These are phyloP conservation scores for Ambrosia hybrid DNA, from an alignment of 140 eudicot species.

Conservation along the genomic window DNA sequence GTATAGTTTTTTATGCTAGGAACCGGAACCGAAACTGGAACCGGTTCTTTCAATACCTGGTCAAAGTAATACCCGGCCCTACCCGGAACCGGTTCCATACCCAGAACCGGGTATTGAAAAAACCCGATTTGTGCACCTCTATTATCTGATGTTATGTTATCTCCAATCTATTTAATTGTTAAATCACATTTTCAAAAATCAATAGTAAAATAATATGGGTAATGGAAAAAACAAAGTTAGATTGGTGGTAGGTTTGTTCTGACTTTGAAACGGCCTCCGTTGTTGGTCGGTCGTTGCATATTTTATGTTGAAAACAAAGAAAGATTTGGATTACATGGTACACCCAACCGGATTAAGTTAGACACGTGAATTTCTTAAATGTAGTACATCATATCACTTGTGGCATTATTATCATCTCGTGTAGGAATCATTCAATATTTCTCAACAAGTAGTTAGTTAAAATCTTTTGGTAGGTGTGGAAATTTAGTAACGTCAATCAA, in stretches of 20 bases:
- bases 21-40: too few species aligned
- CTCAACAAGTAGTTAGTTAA: background rate
- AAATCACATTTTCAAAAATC: too few species aligned
- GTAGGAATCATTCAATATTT: background rate
- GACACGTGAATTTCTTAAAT: background rate
- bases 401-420: conserved; percentile 1
- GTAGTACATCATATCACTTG: background rate
- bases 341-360: conserved; percentile 6
- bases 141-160: too few species aligned
- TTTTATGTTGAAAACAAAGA: background rate
- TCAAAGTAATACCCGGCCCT: too few species aligned
- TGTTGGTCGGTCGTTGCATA: conserved; percentile 28
- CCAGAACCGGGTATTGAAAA: too few species aligned
- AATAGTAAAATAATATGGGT: background rate
- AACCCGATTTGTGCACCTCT: too few species aligned
- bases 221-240: background rate
- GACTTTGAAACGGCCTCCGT: conserved; percentile 7
- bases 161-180: too few species aligned
- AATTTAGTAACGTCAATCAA: too few species aligned
- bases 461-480: too few species aligned
- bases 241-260: background rate
- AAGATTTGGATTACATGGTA: conserved; percentile 10
- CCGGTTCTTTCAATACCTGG: too few species aligned
- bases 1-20: too few species aligned
- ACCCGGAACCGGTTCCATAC: too few species aligned